Conservation (phyloP, 306 rosid species). For the Echinosophora koreensis region DNA sequence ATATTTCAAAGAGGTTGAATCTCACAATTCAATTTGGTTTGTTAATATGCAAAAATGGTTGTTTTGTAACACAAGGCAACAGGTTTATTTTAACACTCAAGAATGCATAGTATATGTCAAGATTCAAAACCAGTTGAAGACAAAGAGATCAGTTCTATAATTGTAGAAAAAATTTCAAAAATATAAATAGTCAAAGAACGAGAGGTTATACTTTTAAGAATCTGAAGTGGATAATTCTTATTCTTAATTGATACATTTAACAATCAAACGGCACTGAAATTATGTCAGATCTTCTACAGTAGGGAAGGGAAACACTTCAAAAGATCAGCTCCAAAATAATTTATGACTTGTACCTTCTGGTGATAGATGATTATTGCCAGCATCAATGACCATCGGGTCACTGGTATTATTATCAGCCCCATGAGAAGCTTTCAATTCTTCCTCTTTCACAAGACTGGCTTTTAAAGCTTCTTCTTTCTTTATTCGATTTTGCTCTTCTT, state of each 20-base stretch:
- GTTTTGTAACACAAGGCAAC: slow-evolving; percentile 11
- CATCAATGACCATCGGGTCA: slow-evolving; percentile 85
- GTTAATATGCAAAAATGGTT: slow-evolving; percentile 27
- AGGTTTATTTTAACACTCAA: slow-evolving; percentile 33
- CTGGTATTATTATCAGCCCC: slow-evolving; percentile 62
- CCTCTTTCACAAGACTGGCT: slow-evolving; percentile 86
- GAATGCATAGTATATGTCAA: slow-evolving; percentile 1
- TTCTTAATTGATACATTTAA: slow-evolving; percentile 17
- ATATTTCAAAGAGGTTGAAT: not conserved
- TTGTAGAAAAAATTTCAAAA: slow-evolving; percentile 26
- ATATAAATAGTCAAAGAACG: slow-evolving; percentile 33
- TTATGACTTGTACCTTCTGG: slow-evolving; percentile 65
- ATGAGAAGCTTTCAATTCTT: slow-evolving; percentile 73
- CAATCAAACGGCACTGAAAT: slow-evolving; percentile 24
- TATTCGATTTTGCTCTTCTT: slow-evolving; percentile 88
- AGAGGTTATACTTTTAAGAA: slow-evolving; percentile 16
- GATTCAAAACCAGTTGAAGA: slow-evolving; percentile 38
- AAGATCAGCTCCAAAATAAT: slow-evolving; percentile 35
- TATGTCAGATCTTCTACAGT: slow-evolving; percentile 22
- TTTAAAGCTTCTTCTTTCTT: slow-evolving; percentile 92
- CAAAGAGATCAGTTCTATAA: slow-evolving; percentile 20
- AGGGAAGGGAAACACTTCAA: slow-evolving; percentile 1
- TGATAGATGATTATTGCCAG: slow-evolving; percentile 58
- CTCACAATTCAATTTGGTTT: slow-evolving; percentile 18
- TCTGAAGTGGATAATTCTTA: not conserved